Base-by-base conservation (phyloP, 129 eudicot species). In the Tagetes patula region DNA sequence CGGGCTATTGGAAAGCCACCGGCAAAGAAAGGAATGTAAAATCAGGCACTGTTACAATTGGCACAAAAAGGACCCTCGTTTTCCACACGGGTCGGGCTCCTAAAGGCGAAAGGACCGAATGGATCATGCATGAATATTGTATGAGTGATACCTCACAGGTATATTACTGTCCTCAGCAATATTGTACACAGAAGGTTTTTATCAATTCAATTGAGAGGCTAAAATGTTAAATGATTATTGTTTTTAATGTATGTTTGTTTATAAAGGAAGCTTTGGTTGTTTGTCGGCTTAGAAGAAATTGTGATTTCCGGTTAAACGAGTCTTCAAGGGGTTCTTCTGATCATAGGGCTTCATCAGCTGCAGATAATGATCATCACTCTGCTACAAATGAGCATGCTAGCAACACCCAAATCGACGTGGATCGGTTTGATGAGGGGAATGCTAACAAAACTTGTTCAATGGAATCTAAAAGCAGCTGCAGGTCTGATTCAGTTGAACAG, bases 41-140 rank as follows among this genome's bases (percentile, higher is more conserved):
- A 66, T 81, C 92, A 3, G 96, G 96, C 77, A 55, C 78, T 0
- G 72, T 39, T 75, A 12, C 84, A 12, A 86, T 94, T 54, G 98
- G 98, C 65, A 90, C 98, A 13, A 94, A 94, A 74, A 82, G 96
- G 79, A 94, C 98, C 30, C 84, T 94, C n/a, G 98, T 94, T 63
- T 94, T 94, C 70, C 96, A 94, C 85, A 84, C 53, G 20, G 98
- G 98, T 4, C 96, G 98, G n/a, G 96, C 96, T 7, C 98, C 96
- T 0, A 94, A 84, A 80, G 98, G 98, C 8, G 86, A 86, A 82
- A 75, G 98, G 40, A 94, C 98, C 0, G 96, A 89, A 73, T 94
- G 98, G 98, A 84, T 94, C 74, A 94, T 94, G 98, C 98, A 94
- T 43, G 98, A 94, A 76, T 94, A 87, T 74, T 87, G 93, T 67